Conservation (phyloP, 306 rosid genomes). For the Argentina anserina region DNA sequence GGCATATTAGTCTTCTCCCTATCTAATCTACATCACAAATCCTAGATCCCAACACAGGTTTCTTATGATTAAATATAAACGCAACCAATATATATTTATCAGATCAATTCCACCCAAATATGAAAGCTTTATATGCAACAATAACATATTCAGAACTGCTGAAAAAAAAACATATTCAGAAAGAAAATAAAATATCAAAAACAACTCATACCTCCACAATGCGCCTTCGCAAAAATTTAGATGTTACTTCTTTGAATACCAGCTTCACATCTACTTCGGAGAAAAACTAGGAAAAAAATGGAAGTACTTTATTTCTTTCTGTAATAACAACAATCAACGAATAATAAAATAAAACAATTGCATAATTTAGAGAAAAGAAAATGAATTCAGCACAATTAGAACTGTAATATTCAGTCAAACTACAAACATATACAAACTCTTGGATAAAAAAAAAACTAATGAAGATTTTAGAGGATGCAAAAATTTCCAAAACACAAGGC, state of each 20-base stretch:
- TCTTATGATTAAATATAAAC: background rate
- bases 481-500: background rate
- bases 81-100: background rate
- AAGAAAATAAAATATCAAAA: background rate
- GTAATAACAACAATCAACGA: background rate
- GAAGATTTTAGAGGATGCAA: background rate
- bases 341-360: background rate
- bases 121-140: background rate
- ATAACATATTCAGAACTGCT: background rate
- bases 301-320: conserved; percentile 1
- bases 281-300: conserved; percentile 51
- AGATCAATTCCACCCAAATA: background rate
- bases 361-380: background rate
- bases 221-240: conserved; percentile 75
- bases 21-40: background rate
- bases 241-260: conserved; percentile 89
- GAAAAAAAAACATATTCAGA: no score
- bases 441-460: background rate
- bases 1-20: background rate
- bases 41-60: background rate
- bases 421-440: background rate
- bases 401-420: background rate
- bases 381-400: background rate
- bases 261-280: conserved; percentile 95
- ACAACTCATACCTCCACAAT: conserved; percentile 79